A percentile compares a stretch with the other conserved stretches of the same genome.
phyloP scores from a whole-genome alignment of 2,329 filamentous ascomycete species.

The Paraconiothyrium sp. region DNA sequence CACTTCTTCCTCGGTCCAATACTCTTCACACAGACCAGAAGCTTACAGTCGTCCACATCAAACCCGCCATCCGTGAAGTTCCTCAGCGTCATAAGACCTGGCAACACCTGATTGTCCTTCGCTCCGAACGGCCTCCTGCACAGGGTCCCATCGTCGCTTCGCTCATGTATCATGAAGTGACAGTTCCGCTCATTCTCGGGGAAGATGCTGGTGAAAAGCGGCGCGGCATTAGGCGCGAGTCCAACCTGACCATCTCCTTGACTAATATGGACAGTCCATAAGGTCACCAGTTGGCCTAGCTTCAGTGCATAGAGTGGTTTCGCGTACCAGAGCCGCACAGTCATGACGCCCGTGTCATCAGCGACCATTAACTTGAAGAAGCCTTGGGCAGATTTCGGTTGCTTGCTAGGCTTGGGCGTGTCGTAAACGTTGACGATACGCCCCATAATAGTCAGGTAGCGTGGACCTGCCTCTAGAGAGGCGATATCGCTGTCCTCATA shows the following conservation, averaged over 20 bases:
- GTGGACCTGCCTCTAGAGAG: slow-evolving; percentile 60
- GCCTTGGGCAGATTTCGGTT: slow-evolving; percentile 58
- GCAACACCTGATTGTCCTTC: slow-evolving; percentile 47
- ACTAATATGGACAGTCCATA: slow-evolving; percentile 65
- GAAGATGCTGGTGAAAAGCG: slow-evolving; percentile 65
- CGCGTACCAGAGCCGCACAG: slow-evolving; percentile 64
- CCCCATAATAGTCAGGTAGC: slow-evolving; percentile 62
- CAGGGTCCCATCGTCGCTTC: slow-evolving; percentile 54
- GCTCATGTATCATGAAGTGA: slow-evolving; percentile 64
- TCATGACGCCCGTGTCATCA: slow-evolving; percentile 65
- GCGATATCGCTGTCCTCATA: slow-evolving; percentile 61
- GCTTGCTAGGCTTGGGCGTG: slow-evolving; percentile 53
- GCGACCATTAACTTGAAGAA: slow-evolving; percentile 65
- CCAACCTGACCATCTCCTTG: slow-evolving; percentile 56
- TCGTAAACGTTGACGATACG: slow-evolving; percentile 66
- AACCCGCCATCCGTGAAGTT: slow-evolving; percentile 64
- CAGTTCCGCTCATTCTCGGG: slow-evolving; percentile 65
- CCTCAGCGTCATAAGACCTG: slow-evolving; percentile 65
- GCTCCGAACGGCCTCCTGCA: slow-evolving; percentile 60
- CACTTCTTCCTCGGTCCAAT: slow-evolving; percentile 63
- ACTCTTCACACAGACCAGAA: slow-evolving; percentile 68
- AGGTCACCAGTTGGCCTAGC: slow-evolving; percentile 64
- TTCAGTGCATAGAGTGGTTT: slow-evolving; percentile 54
- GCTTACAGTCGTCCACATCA: slow-evolving; percentile 60
- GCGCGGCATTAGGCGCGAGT: slow-evolving; percentile 56